Percentiles rank a stretch among this genome's conserved stretches.
Conservation (phyloP, 1,284 basidiomycete genomes). For the Trametes polyzona region DNA sequence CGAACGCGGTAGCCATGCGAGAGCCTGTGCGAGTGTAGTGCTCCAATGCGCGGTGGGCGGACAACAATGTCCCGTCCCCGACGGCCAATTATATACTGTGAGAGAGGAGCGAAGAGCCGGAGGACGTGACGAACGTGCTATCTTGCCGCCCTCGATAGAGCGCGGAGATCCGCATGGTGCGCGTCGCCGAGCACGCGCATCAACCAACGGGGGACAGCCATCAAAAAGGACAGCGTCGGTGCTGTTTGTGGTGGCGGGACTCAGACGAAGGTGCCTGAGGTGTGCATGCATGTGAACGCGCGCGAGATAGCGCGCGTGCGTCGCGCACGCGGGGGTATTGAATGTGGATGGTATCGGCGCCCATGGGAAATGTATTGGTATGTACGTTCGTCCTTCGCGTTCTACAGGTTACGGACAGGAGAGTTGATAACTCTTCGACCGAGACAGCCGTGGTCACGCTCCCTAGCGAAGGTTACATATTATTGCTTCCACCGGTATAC, state of each 20-base stretch:
- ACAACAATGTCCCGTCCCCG: not conserved
- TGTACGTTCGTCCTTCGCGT: no score
- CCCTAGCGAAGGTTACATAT: no score
- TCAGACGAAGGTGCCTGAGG: conserved; percentile 9
- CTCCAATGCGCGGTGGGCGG: conserved; percentile 5
- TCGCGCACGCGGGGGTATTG: no score
- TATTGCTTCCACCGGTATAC: no score
- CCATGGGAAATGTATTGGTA: no score
- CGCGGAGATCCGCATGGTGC: conserved; percentile 18
- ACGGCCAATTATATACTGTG: conserved; percentile 8
- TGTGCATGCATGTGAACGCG: not conserved
- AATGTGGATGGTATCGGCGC: no score
- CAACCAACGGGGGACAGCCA: conserved; percentile 19
- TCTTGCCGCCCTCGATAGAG: conserved; percentile 22
- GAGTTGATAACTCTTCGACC: no score
- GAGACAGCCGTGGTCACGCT: no score
- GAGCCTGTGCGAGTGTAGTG: not conserved
- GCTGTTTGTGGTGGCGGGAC: not conserved
- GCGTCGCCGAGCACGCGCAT: conserved; percentile 19
- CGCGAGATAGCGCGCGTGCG: no score
- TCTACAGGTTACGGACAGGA: no score
- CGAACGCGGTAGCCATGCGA: conserved; percentile 24
- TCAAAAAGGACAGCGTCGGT: conserved; percentile 14
- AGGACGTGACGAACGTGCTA: conserved; percentile 26
- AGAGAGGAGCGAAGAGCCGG: not conserved